These are phyloP conservation scores for Scleroderma citrinum DNA, from an alignment of 768 basidiomycete genomes.

Conservation along the genomic window DNA sequence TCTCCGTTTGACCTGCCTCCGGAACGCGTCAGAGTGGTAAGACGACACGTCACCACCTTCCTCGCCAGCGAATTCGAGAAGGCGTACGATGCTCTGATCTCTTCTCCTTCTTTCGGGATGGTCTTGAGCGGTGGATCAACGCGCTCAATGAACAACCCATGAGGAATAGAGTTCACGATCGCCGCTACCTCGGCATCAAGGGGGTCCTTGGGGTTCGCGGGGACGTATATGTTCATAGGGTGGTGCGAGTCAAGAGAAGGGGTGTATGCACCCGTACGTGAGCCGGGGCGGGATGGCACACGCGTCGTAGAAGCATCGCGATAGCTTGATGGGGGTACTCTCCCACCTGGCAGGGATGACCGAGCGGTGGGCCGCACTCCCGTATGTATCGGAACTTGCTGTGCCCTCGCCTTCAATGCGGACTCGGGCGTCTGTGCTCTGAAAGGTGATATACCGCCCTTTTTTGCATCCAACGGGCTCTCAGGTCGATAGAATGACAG, in stretches of 20 bases:
- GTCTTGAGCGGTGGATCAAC: conserved; percentile 70
- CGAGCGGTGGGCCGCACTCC: conserved; percentile 35
- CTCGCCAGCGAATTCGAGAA: conserved; percentile 67
- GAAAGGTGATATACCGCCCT: conserved; percentile 26
- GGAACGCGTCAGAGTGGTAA: conserved; percentile 71
- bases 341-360: conserved; percentile 34
- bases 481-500: conserved; percentile 63
- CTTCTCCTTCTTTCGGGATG: conserved; percentile 66
- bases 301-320: conserved; percentile 51
- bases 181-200: conserved; percentile 75
- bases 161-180: conserved; percentile 69
- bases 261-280: conserved; percentile 60
- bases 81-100: conserved; percentile 79
- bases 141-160: conserved; percentile 73
- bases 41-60: conserved; percentile 72
- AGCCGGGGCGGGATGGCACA: conserved; percentile 58
- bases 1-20: conserved; percentile 39
- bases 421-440: conserved; percentile 70
- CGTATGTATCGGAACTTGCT: conserved; percentile 52
- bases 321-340: conserved; percentile 72
- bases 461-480: conserved; percentile 38
- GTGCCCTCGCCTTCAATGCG: conserved; percentile 50
- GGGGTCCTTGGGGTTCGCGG: conserved; percentile 66
- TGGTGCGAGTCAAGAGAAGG: conserved; percentile 46
- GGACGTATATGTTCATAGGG: conserved; percentile 57